Evolutionary conservation across 1,139 yeast species (phyloP), one percentile per base, ranked within the genome.

Genomic region (Candida glucosophila): DNA sequence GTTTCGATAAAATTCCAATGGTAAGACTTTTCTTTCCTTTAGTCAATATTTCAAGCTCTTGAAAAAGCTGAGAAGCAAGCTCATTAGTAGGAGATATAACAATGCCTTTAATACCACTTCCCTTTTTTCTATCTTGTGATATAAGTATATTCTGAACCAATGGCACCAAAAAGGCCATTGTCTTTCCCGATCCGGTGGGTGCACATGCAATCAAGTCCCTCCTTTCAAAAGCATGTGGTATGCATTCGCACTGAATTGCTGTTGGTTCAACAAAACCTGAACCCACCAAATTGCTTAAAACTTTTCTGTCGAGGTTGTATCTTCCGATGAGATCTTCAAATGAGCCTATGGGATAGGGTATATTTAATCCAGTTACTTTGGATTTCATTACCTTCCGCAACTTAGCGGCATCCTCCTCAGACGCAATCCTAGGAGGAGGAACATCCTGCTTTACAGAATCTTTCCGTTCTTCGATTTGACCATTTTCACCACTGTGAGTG

Each of bases 41-140:
- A 19, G 72, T 57, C 27, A 85, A 57, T 35, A 68, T 71, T 26
- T 65, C 63, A 36, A 85, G 65, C 43, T 83, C 88, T 27, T 73
- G 69, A 49, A 70, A 78, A 14, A 85, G 86, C 58, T 92, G 99
- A 14, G 70, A 67, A 0, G 97, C 93, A 43, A 92, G 69, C 39
- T 82, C 82, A 37, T 63, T 62, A 2, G 98, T 92, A 14, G 99
- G 99, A 0, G 96, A 77, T 7, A 92, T 72, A 10, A 92, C 73
- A 32, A 90, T 57, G 3, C 94, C 92, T 40, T 82, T 66, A 14
- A 82, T 60, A 1, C 80, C 83, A 28, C 53, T 41, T 29, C 52
- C 53, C 27, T 56, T 57, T 7, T 8, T 10, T 8, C 19, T 15
- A 5, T 8, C 10, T 5, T 9, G 8, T 5, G 38, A 43, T 14